phyloP scores from a whole-genome alignment of 805 yeast species.

The Dipodascus geniculatus region DNA sequence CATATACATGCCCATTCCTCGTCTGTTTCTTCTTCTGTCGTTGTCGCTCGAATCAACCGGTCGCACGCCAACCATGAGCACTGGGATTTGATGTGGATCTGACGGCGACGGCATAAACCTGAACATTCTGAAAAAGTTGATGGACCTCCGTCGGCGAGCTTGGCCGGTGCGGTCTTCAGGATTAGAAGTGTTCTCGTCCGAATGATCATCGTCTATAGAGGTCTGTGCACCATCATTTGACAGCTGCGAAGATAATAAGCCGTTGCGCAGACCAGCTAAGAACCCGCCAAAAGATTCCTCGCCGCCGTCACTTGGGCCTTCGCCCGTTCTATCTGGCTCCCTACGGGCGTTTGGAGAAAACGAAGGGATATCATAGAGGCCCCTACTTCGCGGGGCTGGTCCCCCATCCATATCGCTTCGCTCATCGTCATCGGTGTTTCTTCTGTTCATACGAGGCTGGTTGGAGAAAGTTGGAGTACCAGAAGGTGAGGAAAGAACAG shows the following conservation, averaged over 20 bases:
- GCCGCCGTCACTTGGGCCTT: slow-evolving; percentile 6
- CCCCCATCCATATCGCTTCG: not conserved
- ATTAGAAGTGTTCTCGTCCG: not conserved
- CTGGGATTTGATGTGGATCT: slow-evolving; percentile 27
- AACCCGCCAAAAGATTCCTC: slow-evolving; percentile 37
- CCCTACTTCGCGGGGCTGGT: slow-evolving; percentile 3
- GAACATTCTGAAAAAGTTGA: slow-evolving; percentile 26
- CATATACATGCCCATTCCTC: slow-evolving; percentile 3
- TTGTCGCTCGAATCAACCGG: slow-evolving; percentile 21
- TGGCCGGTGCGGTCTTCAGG: not conserved
- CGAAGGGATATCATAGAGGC: not conserved
- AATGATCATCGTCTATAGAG: not conserved
- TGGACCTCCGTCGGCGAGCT: slow-evolving; percentile 6
- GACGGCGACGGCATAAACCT: slow-evolving; percentile 21
- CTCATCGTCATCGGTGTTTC: not conserved
- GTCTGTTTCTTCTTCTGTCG: slow-evolving; percentile 9
- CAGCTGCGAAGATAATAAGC: slow-evolving; percentile 31
- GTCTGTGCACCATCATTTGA: slow-evolving; percentile 1
- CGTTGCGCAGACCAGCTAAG: slow-evolving; percentile 29
- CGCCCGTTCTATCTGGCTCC: not conserved
- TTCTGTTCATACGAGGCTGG: not conserved
- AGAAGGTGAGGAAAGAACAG: not conserved
- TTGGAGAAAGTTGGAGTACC: not conserved
- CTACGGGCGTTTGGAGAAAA: too few relatives aligned
- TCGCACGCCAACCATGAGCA: slow-evolving; percentile 38